Conservation (phyloP, 192 early-diverging fungal genomes). For the Oehlia diaphana region DNA sequence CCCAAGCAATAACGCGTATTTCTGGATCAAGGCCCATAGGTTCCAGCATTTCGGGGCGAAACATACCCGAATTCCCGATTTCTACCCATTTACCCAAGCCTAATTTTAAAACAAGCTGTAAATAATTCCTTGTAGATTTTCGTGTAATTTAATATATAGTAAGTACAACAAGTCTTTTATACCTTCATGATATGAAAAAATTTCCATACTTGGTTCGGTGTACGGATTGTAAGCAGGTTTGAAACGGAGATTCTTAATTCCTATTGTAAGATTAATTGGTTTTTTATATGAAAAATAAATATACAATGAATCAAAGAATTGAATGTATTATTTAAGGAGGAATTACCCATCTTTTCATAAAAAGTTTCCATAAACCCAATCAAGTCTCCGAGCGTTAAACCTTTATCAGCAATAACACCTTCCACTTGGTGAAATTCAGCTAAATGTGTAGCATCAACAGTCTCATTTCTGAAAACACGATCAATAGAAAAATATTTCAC, state of each 20-base stretch:
- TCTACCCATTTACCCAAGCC: conserved; percentile 89
- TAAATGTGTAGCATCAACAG: conserved; percentile 96
- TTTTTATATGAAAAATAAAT: background rate
- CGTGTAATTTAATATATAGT: conserved; percentile 17
- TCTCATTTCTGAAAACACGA: conserved; percentile 98
- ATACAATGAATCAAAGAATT: background rate
- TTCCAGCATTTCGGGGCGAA: conserved; percentile 98
- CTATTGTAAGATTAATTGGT: background rate
- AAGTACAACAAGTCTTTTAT: background rate
- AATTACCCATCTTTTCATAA: conserved; percentile 92
- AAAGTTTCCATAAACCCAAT: conserved; percentile 97
- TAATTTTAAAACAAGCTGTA: background rate
- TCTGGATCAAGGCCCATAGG: conserved; percentile 93
- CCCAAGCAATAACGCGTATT: conserved; percentile 97
- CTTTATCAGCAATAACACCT: conserved; percentile 95
- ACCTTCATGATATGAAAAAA: conserved; percentile 93
- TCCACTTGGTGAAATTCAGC: conserved; percentile 99
- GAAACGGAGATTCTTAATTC: conserved; percentile 85
- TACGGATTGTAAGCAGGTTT: conserved; percentile 99
- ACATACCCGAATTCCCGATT: conserved; percentile 99
- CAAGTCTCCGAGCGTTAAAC: conserved; percentile 92
- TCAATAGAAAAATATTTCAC: conserved; percentile 99
- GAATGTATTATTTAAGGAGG: background rate
- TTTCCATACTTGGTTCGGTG: conserved; percentile 99
- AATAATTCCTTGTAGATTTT: background rate